phyloP scores from a whole-genome alignment of 1,139 yeast species.

The Scheffersomyces segobiensis region DNA sequence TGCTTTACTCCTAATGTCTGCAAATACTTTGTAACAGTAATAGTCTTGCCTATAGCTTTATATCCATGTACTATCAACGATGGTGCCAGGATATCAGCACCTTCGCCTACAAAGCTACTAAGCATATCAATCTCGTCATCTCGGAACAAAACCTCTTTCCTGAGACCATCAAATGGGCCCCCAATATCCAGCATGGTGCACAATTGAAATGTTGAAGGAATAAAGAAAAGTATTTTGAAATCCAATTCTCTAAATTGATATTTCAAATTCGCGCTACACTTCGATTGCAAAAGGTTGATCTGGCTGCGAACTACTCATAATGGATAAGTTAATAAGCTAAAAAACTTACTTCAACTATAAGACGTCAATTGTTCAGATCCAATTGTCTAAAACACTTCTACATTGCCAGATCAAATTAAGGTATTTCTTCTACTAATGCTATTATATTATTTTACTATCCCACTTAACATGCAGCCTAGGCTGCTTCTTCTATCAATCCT shows the following conservation, averaged over 20 bases:
- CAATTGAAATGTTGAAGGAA: background rate
- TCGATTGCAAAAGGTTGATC: background rate
- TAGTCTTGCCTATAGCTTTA: slow-evolving; percentile 43
- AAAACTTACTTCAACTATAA: background rate
- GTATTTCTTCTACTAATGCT: background rate
- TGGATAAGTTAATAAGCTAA: background rate
- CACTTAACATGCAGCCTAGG: slow-evolving; percentile 2
- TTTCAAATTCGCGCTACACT: background rate
- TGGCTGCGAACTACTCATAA: background rate
- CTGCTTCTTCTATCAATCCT: slow-evolving; percentile 41
- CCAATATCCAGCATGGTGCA: background rate
- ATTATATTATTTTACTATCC: background rate
- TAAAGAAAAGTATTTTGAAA: background rate
- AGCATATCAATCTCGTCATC: slow-evolving; percentile 27
- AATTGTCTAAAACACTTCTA: too few species aligned
- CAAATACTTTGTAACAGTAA: slow-evolving; percentile 29
- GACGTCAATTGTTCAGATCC: background rate
- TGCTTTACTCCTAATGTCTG: slow-evolving; percentile 20
- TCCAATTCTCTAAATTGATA: background rate
- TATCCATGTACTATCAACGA: slow-evolving; percentile 41
- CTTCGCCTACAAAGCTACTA: slow-evolving; percentile 24
- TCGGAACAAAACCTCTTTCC: background rate
- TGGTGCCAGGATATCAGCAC: slow-evolving; percentile 24
- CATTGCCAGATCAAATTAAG: too few species aligned
- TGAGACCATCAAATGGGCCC: background rate